A percentile compares a stretch with the other conserved stretches of the same genome.
Conservation (phyloP, 1,284 basidiomycete species). For the Ustilago vetiveriae region DNA sequence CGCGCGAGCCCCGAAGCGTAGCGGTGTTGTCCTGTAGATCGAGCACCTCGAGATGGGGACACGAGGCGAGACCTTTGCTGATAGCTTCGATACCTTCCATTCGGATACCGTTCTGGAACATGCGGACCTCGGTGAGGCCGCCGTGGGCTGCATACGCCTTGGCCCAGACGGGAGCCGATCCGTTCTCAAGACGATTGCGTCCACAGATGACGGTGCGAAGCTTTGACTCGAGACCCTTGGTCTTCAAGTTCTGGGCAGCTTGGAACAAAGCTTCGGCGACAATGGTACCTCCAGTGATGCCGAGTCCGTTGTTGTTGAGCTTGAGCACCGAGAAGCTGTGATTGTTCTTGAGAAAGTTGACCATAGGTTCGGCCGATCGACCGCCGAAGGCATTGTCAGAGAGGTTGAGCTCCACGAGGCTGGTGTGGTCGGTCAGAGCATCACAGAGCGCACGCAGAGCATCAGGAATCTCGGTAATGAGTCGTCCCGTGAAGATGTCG, state of each 20-base stretch:
- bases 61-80: constrained; percentile 78
- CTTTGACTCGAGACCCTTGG: constrained; percentile 76
- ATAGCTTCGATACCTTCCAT: constrained; percentile 90
- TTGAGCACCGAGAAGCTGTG: constrained; percentile 81
- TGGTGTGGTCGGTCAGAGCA: constrained; percentile 80
- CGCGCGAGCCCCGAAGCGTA: constrained; percentile 77
- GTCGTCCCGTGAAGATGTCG: constrained; percentile 96
- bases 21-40: constrained; percentile 98
- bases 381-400: constrained; percentile 98
- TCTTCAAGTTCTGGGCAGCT: constrained; percentile 78
- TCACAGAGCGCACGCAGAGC: constrained; percentile 89
- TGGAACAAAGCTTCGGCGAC: constrained; percentile 84
- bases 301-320: constrained; percentile 96
- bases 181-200: constrained; percentile 92
- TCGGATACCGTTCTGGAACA: constrained; percentile 97
- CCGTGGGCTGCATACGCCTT: constrained; percentile 86
- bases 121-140: constrained; percentile 80
- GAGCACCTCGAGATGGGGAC: constrained; percentile 77
- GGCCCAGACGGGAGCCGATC: constrained; percentile 84
- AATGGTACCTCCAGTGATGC: constrained; percentile 86
- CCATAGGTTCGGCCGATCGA: constrained; percentile 92
- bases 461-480: constrained; percentile 93
- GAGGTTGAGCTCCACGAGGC: constrained; percentile 86
- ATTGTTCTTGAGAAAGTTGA: constrained; percentile 74
- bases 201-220: constrained; percentile 88